Evolutionary conservation across 768 basidiomycete species (phyloP).

Genomic region (Amanita pseudoporphyria): DNA sequence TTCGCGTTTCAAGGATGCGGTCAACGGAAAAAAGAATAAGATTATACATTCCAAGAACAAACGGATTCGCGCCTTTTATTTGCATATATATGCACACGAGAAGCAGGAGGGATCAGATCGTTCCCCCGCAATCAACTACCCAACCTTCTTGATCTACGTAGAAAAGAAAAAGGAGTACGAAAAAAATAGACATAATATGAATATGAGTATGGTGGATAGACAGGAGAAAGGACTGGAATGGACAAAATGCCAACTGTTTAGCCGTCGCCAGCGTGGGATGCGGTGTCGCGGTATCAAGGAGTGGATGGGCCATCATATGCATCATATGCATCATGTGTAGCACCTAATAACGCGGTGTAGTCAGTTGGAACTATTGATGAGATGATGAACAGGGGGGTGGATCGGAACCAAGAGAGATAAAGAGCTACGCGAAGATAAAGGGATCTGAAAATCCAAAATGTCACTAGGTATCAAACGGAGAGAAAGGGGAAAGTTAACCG

Average conservation of each 20-base stretch:
- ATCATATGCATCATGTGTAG: not conserved
- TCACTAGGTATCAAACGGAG: not conserved
- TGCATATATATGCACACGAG: too few species aligned
- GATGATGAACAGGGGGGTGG: not conserved
- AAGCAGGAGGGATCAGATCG: not conserved
- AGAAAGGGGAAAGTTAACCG: not conserved
- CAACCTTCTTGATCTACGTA: not conserved
- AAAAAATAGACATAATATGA: not conserved
- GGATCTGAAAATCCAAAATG: not conserved
- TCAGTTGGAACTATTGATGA: not conserved
- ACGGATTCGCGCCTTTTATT: too few species aligned
- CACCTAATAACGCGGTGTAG: not conserved
- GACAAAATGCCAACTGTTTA: not conserved
- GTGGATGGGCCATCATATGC: not conserved
- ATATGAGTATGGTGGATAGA: not conserved
- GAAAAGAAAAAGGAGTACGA: not conserved
- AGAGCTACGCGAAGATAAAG: not conserved
- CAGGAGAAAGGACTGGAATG: slow-evolving; percentile 1
- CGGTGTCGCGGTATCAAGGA: not conserved
- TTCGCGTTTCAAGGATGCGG: too few species aligned
- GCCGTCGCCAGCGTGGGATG: not conserved
- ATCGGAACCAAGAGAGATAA: not conserved
- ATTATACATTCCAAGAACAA: too few species aligned
- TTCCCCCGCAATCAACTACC: not conserved
- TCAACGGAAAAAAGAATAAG: too few species aligned